These are phyloP conservation scores for Francoa sonchifolia DNA, from an alignment of 441 rosid species.

Conservation along the genomic window DNA sequence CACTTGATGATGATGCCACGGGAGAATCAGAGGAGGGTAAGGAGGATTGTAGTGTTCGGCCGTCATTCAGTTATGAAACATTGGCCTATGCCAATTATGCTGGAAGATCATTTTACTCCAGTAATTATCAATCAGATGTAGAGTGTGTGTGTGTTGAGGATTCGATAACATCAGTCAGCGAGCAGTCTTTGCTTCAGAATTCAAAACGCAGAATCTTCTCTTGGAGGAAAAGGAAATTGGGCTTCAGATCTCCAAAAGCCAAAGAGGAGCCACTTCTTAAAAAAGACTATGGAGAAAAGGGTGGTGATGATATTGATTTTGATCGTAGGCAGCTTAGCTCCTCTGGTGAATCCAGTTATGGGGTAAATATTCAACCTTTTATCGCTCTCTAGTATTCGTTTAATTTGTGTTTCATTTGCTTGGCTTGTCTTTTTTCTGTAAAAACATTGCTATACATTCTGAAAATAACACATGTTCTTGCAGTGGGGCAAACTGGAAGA, in stretches of 20 bases:
- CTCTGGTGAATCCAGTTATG: constrained; percentile 39
- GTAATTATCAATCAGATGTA: constrained; percentile 32
- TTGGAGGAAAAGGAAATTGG: constrained; percentile 60
- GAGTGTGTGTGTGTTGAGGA: constrained; percentile 27
- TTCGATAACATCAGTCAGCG: constrained; percentile 20
- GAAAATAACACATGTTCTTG: constrained; percentile 8
- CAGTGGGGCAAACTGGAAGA: constrained; percentile 50
- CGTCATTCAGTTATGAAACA: constrained; percentile 52
- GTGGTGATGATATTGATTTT: constrained; percentile 69
- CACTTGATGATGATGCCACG: constrained; percentile 32
- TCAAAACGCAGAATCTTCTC: constrained; percentile 44
- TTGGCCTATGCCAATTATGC: constrained; percentile 47
- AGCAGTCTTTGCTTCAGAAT: constrained; percentile 23
- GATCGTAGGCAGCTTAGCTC: constrained; percentile 15
- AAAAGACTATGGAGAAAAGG: constrained; percentile 61
- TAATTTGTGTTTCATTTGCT: too few relatives aligned
- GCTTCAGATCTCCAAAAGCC: constrained; percentile 47
- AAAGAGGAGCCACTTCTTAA: constrained; percentile 81
- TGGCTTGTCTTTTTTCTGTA: not conserved
- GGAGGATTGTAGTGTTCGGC: constrained; percentile 23
- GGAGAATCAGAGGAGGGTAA: constrained; percentile 27
- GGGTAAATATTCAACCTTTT: constrained; percentile 25
- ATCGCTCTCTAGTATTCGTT: not conserved
- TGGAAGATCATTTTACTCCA: constrained; percentile 32
- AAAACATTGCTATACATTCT: not conserved